Conservation (phyloP, 2,329 filamentous ascomycete species). For the Paraphaeosphaeria sporulosa region DNA sequence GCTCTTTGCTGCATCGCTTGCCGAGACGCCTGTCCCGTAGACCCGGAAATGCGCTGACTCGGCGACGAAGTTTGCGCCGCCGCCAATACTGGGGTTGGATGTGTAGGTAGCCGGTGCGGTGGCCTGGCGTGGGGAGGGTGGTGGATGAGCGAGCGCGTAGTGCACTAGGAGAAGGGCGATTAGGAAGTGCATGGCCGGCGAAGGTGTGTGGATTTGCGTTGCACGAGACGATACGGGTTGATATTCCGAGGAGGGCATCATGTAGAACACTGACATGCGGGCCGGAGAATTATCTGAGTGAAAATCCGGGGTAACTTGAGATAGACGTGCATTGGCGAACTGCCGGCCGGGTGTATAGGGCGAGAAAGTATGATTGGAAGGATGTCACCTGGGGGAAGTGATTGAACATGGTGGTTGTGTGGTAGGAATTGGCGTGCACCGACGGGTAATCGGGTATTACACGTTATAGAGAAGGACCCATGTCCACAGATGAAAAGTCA, state of each 20-base stretch:
- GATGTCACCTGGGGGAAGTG: not conserved
- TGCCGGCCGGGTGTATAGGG: not conserved
- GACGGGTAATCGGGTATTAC: constrained; percentile 2
- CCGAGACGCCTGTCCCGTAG: constrained; percentile 37
- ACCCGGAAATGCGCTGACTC: constrained; percentile 51
- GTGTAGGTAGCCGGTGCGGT: constrained; percentile 22
- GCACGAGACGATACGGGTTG: not conserved
- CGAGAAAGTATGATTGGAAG: not conserved
- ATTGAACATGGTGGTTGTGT: not conserved
- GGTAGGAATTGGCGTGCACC: not conserved
- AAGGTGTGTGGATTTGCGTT: not conserved
- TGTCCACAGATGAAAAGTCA: too few species aligned
- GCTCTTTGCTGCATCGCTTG: constrained; percentile 39
- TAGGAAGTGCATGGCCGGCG: not conserved
- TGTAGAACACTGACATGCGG: not conserved
- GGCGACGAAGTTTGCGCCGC: constrained; percentile 18
- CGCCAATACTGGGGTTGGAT: constrained; percentile 25
- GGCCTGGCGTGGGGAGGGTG: constrained; percentile 6
- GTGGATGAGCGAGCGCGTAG: constrained; percentile 5
- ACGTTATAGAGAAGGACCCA: not conserved
- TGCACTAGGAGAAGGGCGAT: not conserved
- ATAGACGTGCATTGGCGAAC: not conserved
- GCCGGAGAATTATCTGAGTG: not conserved
- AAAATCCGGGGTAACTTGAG: not conserved
- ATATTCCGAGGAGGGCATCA: not conserved